Percentiles rank a stretch among this genome's conserved stretches.
Conservation (phyloP, 768 basidiomycete genomes). For the Sporobolomyces phaffii region DNA sequence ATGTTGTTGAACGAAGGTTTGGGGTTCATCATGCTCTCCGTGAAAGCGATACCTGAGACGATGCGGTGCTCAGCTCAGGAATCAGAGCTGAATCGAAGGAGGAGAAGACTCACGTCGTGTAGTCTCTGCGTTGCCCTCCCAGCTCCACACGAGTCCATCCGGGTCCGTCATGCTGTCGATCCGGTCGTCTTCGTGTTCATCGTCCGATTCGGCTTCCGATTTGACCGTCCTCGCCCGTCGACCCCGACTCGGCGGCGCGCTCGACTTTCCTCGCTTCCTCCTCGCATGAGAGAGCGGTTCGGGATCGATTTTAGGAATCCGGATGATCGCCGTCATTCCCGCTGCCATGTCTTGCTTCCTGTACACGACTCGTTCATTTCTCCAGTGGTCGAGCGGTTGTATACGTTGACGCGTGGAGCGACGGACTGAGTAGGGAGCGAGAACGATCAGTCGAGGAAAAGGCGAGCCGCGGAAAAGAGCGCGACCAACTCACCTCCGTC, state of each 20-base stretch:
- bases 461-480: too few relatives aligned
- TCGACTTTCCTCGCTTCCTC: slow-evolving; percentile 33
- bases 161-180: slow-evolving; percentile 54
- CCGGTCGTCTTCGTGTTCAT: slow-evolving; percentile 17
- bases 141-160: slow-evolving; percentile 64
- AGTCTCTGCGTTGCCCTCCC: slow-evolving; percentile 57
- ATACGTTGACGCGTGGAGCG: slow-evolving; percentile 65
- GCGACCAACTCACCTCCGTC: slow-evolving; percentile 39
- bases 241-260: slow-evolving; percentile 19
- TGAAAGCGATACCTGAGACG: slow-evolving; percentile 63
- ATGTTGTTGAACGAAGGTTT: slow-evolving; percentile 54
- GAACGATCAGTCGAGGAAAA: too few relatives aligned
- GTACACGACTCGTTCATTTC: slow-evolving; percentile 82
- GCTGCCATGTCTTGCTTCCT: slow-evolving; percentile 56
- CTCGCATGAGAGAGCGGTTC: slow-evolving; percentile 51
- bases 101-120: slow-evolving; percentile 59
- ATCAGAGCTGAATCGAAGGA: too few relatives aligned
- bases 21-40: slow-evolving; percentile 62
- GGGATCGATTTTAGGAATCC: slow-evolving; percentile 54
- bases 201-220: slow-evolving; percentile 7
- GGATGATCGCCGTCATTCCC: slow-evolving; percentile 60
- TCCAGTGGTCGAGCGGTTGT: slow-evolving; percentile 81
- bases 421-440: slow-evolving; percentile 51
- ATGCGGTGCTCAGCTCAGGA: too few relatives aligned
- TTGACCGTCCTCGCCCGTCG: slow-evolving; percentile 27